phyloP scores from a whole-genome alignment of 495 filamentous ascomycete species.

The Pyrenopolyporus hunteri region DNA sequence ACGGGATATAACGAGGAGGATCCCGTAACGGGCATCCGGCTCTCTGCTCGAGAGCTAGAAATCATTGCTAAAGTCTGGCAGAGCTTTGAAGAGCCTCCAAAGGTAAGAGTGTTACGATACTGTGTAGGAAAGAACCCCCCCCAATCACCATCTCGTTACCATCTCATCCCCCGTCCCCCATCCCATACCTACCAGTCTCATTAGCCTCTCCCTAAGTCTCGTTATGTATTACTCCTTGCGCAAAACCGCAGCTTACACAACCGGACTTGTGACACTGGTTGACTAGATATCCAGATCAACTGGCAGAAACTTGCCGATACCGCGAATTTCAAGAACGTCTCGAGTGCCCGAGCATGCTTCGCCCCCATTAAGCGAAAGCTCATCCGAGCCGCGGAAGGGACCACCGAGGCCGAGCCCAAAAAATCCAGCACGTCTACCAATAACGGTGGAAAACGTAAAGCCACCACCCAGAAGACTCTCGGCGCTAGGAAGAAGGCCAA shows the following conservation, averaged over 20 bases:
- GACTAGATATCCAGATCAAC: conserved; percentile 15
- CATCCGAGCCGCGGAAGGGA: neutral
- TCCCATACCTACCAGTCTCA: neutral
- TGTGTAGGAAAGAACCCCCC: too few relatives aligned
- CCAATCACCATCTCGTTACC: too few relatives aligned
- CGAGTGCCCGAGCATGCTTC: conserved; percentile 20
- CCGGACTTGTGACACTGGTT: neutral
- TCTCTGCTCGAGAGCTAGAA: conserved; percentile 24
- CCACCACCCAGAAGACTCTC: neutral
- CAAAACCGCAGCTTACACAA: neutral
- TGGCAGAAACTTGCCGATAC: conserved; percentile 27
- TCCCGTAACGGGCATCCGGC: neutral
- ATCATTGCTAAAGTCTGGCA: conserved; percentile 15
- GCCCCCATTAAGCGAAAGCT: conserved; percentile 30
- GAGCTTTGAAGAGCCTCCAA: conserved; percentile 15
- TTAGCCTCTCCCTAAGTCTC: neutral
- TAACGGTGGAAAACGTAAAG: conserved; percentile 8
- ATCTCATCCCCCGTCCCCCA: too few relatives aligned
- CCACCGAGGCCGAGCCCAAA: neutral
- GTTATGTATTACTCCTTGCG: neutral
- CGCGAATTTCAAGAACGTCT: conserved; percentile 23
- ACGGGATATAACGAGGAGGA: neutral
- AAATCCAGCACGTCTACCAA: conserved; percentile 3
- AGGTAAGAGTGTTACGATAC: conserved; percentile 21
- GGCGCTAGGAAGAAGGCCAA: conserved; percentile 14